These are phyloP conservation scores for Kodamaea lidongshanica DNA, from an alignment of 805 yeast genomes.

Conservation along the genomic window DNA sequence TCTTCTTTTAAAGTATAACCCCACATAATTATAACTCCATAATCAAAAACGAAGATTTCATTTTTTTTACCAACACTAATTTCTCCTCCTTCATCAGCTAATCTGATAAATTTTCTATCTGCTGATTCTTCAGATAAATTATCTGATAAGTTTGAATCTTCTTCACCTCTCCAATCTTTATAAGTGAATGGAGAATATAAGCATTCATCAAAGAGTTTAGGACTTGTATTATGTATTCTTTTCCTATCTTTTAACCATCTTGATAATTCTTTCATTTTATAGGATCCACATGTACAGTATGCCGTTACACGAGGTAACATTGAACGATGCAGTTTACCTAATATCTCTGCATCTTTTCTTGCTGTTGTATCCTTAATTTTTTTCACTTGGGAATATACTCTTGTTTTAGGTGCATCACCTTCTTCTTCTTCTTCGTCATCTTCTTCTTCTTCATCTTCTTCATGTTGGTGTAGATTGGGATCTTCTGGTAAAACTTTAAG, in stretches of 20 bases:
- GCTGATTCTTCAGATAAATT: constrained; percentile 10
- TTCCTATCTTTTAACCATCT: constrained; percentile 81
- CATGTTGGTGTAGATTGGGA: constrained; percentile 16
- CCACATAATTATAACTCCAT: constrained; percentile 97
- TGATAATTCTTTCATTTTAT: constrained; percentile 78
- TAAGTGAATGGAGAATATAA: constrained; percentile 84
- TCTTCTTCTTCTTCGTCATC: constrained; percentile 25
- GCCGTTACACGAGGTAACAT: constrained; percentile 91
- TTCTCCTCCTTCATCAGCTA: constrained; percentile 94
- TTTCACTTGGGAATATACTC: constrained; percentile 77
- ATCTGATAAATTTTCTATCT: constrained; percentile 43
- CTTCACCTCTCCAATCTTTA: constrained; percentile 64
- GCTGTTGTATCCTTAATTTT: constrained; percentile 84
- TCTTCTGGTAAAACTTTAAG: constrained; percentile 66
- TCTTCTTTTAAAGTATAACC: constrained; percentile 87
- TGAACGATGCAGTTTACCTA: constrained; percentile 81
- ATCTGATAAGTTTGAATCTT: constrained; percentile 17
- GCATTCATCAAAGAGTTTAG: constrained; percentile 91
- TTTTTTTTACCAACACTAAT: constrained; percentile 77
- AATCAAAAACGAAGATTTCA: constrained; percentile 86
- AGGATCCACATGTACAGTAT: constrained; percentile 91
- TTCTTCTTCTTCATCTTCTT: constrained; percentile 10
- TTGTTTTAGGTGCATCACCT: constrained; percentile 24
- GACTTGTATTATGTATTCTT: constrained; percentile 67
- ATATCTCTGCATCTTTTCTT: constrained; percentile 85